Conservation (phyloP, 106 monocot species). For the Triglochin maritima region DNA sequence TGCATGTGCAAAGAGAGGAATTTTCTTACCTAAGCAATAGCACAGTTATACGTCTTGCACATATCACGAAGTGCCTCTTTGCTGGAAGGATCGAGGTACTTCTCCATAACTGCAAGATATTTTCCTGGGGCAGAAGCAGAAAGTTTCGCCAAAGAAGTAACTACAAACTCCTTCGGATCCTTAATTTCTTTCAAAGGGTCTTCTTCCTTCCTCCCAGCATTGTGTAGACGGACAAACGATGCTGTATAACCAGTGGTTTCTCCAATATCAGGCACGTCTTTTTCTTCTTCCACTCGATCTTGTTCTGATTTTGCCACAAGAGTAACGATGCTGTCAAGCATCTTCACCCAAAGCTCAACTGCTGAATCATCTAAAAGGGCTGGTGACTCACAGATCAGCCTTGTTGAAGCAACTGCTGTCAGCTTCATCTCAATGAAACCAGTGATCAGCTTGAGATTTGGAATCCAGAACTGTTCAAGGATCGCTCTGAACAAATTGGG, state of each 20-base stretch:
- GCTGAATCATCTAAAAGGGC: conserved; percentile 48
- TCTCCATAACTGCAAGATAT: conserved; percentile 52
- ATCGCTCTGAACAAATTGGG: conserved; percentile 50
- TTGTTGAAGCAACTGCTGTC: conserved; percentile 74
- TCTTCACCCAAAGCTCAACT: conserved; percentile 57
- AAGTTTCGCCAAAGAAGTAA: conserved; percentile 56
- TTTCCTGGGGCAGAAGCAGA: conserved; percentile 59
- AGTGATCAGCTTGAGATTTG: conserved; percentile 61
- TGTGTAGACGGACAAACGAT: conserved; percentile 72
- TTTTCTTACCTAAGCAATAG: conserved; percentile 40
- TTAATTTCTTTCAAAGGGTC: conserved; percentile 76
- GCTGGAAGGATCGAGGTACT: conserved; percentile 55
- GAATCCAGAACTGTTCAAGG: conserved; percentile 75
- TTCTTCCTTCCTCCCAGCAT: conserved; percentile 86
- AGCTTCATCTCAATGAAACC: conserved; percentile 74
- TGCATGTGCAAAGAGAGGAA: not conserved
- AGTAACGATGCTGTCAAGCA: conserved; percentile 63
- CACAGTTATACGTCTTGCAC: conserved; percentile 54
- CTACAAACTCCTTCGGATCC: conserved; percentile 74
- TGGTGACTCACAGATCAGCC: conserved; percentile 75
- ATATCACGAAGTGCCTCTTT: conserved; percentile 51
- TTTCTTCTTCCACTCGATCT: conserved; percentile 37
- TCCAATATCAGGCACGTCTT: conserved; percentile 42
- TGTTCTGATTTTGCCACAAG: conserved; percentile 55
- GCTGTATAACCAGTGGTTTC: conserved; percentile 55